Percentiles rank a stretch among this genome's conserved stretches.
phyloP scores from a whole-genome alignment of 2,329 filamentous ascomycete species.

The Neonectria hederae region DNA sequence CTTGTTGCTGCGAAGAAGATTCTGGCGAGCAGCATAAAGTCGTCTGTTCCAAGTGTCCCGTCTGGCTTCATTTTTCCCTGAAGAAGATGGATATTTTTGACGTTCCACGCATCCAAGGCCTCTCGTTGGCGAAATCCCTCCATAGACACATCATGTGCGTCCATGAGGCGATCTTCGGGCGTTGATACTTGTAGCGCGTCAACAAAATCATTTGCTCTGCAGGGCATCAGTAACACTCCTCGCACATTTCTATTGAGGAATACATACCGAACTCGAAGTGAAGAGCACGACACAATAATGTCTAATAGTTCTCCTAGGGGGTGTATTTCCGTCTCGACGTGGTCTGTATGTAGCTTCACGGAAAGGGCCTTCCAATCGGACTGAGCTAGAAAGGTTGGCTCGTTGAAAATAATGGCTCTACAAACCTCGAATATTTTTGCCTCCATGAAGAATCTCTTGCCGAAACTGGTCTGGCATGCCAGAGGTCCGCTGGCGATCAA shows the following conservation, averaged over 20 bases:
- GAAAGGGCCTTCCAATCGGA: constrained; percentile 37
- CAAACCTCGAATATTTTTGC: constrained; percentile 47
- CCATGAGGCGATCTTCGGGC: fast-evolving
- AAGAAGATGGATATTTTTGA: fast-evolving
- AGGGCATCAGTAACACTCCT: neutral
- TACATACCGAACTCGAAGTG: constrained; percentile 44
- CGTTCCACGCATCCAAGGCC: constrained; percentile 27
- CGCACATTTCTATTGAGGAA: fast-evolving
- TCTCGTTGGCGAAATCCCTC: constrained; percentile 37
- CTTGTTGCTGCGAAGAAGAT: constrained; percentile 47
- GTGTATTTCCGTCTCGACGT: fast-evolving
- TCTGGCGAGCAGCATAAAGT: constrained; percentile 33
- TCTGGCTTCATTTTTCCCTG: fast-evolving
- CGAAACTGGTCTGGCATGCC: constrained; percentile 34
- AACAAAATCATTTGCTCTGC: constrained; percentile 22
- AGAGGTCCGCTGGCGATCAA: constrained; percentile 44
- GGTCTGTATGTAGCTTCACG: neutral
- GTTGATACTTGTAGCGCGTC: fast-evolving
- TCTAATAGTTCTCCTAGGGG: constrained; percentile 42
- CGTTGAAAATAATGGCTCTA: constrained; percentile 45
- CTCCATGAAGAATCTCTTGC: constrained; percentile 44
- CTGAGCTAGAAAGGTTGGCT: constrained; percentile 39
- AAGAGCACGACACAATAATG: constrained; percentile 45
- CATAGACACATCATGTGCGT: constrained; percentile 14
- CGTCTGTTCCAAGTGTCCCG: neutral